Percentiles rank a stretch among this genome's conserved stretches.
phyloP scores from a whole-genome alignment of 805 yeast genomes.

The Barnettozyma populi region DNA sequence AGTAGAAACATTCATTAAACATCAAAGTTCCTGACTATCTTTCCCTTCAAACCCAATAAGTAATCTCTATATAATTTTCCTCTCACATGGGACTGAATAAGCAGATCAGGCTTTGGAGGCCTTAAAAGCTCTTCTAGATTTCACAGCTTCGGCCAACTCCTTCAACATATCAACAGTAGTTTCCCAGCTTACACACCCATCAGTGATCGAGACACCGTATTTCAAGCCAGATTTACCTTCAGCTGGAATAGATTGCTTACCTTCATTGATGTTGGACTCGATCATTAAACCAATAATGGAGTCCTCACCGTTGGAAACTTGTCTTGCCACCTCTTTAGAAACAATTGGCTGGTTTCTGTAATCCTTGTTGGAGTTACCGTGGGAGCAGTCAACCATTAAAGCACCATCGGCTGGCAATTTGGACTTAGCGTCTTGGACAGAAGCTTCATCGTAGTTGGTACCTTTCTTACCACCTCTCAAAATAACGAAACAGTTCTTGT shows the following conservation, averaged over 20 bases:
- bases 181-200: constrained; percentile 93
- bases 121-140: constrained; percentile 58
- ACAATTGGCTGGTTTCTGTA: constrained; percentile 94
- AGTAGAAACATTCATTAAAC: neutral
- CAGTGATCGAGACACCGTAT: constrained; percentile 96
- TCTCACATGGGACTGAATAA: neutral
- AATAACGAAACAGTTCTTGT: constrained; percentile 88
- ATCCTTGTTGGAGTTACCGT: constrained; percentile 94
- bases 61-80: neutral
- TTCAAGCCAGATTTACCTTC: constrained; percentile 74
- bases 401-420: constrained; percentile 46
- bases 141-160: constrained; percentile 77
- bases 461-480: constrained; percentile 94
- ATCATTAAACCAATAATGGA: constrained; percentile 90
- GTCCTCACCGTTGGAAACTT: constrained; percentile 75
- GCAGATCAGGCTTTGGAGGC: neutral
- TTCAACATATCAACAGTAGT: constrained; percentile 77
- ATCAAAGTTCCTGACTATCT: neutral
- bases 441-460: constrained; percentile 81
- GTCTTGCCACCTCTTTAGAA: constrained; percentile 74
- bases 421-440: constrained; percentile 70
- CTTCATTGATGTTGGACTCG: constrained; percentile 87
- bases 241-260: constrained; percentile 81
- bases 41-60: neutral
- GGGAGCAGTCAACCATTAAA: constrained; percentile 96